Base-by-base conservation (phyloP, 116 monocot species). In the Dioscorea cayenensis region DNA sequence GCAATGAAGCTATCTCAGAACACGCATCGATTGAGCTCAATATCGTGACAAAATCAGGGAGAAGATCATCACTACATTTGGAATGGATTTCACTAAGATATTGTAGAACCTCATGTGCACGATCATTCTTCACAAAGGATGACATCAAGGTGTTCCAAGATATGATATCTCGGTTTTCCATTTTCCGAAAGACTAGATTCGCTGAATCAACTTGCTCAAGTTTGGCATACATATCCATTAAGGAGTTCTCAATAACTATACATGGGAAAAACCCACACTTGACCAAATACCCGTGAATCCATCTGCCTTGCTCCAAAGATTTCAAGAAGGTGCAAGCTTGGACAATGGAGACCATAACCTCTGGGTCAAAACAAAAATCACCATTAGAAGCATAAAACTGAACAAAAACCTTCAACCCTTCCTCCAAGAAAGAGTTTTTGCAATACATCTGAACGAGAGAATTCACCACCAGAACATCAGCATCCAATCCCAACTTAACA, bases 61-160 rank as follows among this genome's bases (percentile, higher is more conserved):
- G 49, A 6, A 73, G 65, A 1, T 49, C 73, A 22, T 28, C 52
- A 23, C 2, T 13, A 25, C 18, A 28, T 3, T 48, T 14, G 6
- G 38, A 2, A 29, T 84, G 81, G 48, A 87, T 36, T 64, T 63
- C 23, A 4, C 73, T 37, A 21, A 87, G 64, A 73, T 51, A 69
- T 38, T 73, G 72, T 35, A 87, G 51, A 20, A 78, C 83, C 51
- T 78, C 67, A 23, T 14, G 14, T 3, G 49, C 36, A 63, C n/a
- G 69, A 25, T 58, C 69, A 32, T 67, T 77, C 66, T 80, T 87
- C 19, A 70, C 37, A 13, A 78, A 73, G 63, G 80, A 78, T 63
- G 85, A 81, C 29, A 78, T 78, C 52, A 85, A 66, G 27, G 76
- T 81, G 66, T 85, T 78, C 85, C 85, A 85, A 66, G 85, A 78